A percentile compares a stretch with the other conserved stretches of the same genome.
Evolutionary conservation across 345 rosid genomes (phyloP).

Genomic region (Eutrema japonicum): DNA sequence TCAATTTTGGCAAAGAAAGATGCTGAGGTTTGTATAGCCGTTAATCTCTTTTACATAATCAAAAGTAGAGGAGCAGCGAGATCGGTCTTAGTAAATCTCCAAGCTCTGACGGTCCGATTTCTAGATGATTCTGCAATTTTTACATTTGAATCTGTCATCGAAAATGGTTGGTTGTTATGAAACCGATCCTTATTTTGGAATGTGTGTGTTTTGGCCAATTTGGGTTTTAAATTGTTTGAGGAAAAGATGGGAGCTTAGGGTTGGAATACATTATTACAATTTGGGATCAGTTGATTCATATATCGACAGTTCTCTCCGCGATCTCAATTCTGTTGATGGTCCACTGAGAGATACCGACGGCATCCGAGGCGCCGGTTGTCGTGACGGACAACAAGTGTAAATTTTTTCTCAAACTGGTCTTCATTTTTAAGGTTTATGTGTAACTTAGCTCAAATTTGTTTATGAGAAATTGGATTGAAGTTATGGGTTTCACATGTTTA

Average conservation of each 20-base stretch:
- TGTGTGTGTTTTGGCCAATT: background rate
- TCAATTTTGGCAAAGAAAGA: too few relatives aligned
- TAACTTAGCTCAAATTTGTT: too few relatives aligned
- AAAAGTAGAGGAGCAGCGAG: slow-evolving; percentile 7
- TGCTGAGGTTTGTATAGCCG: slow-evolving; percentile 39
- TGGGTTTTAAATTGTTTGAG: background rate
- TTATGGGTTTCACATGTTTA: too few relatives aligned
- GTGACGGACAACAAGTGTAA: too few relatives aligned
- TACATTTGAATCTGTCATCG: background rate
- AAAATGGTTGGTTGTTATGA: slow-evolving; percentile 17
- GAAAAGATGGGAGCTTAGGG: slow-evolving; percentile 64
- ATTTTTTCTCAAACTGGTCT: too few relatives aligned
- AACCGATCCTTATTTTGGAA: slow-evolving; percentile 4
- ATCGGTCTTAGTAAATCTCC: background rate
- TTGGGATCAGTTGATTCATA: slow-evolving; percentile 71
- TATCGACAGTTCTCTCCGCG: slow-evolving; percentile 65
- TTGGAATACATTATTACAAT: slow-evolving; percentile 72
- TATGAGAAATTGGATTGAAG: too few relatives aligned
- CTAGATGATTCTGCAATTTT: slow-evolving; percentile 15
- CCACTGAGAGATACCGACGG: slow-evolving; percentile 49
- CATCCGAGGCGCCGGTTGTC: slow-evolving; percentile 39
- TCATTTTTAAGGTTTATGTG: too few relatives aligned
- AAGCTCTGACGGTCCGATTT: background rate
- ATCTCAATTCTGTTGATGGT: slow-evolving; percentile 76
- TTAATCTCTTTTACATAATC: slow-evolving; percentile 1